Evolutionary conservation across 176 grass and related monocot species (phyloP).

Genomic region (Tillandsia fasciculata): DNA sequence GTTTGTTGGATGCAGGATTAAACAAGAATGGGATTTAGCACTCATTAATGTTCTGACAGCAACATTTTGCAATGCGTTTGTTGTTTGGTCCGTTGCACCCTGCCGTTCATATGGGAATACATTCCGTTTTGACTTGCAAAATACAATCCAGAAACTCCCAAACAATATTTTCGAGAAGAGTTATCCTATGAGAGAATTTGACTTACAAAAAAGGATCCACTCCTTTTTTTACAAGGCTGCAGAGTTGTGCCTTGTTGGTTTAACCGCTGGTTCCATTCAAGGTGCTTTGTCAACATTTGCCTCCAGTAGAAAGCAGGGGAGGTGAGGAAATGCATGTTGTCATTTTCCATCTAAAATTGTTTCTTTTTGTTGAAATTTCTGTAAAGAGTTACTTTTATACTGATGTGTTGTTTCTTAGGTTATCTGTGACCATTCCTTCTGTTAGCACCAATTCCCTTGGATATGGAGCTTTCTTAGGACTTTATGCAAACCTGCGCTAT

Average conservation of each 20-base stretch:
- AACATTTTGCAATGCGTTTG: slow-evolving; percentile 75
- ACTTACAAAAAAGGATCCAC: slow-evolving; percentile 63
- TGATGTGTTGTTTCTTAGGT: slow-evolving; percentile 33
- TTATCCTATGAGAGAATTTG: slow-evolving; percentile 95
- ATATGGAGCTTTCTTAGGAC: slow-evolving; percentile 87
- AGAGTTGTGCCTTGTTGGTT: slow-evolving; percentile 76
- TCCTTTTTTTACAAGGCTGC: slow-evolving; percentile 84
- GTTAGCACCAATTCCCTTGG: slow-evolving; percentile 68
- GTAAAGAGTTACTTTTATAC: neutral
- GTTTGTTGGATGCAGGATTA: slow-evolving; percentile 44
- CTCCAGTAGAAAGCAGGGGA: slow-evolving; percentile 52
- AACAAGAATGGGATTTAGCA: slow-evolving; percentile 86
- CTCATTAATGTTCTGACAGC: slow-evolving; percentile 74
- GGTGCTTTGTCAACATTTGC: slow-evolving; percentile 57
- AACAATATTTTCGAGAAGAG: slow-evolving; percentile 96
- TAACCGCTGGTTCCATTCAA: slow-evolving; percentile 64
- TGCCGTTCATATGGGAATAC: slow-evolving; percentile 96
- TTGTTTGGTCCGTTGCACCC: slow-evolving; percentile 82
- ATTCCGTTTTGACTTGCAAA: slow-evolving; percentile 77
- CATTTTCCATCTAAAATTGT: slow-evolving; percentile 5
- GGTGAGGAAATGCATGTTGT: slow-evolving; percentile 28
- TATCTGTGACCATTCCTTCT: slow-evolving; percentile 74
- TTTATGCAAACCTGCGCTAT: slow-evolving; percentile 86
- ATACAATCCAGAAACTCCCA: slow-evolving; percentile 95
- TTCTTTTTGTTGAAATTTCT: neutral